Conservation (phyloP, 2,329 filamentous ascomycete species). For the Cadophora sp. region DNA sequence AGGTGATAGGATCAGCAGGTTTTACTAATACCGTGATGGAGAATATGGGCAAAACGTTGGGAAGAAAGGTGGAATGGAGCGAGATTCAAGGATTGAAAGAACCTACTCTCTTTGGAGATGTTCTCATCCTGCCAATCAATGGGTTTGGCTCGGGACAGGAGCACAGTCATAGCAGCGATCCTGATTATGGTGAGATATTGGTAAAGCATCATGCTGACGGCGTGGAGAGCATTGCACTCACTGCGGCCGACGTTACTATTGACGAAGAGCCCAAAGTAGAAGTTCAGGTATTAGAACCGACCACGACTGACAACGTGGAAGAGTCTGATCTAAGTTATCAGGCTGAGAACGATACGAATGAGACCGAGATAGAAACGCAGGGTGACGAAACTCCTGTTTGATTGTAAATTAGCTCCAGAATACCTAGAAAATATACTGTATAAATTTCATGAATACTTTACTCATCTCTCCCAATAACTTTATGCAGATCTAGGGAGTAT, state of each 20-base stretch:
- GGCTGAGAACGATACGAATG: not conserved
- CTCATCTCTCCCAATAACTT: not conserved
- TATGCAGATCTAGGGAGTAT: not conserved
- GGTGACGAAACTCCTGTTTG: not conserved
- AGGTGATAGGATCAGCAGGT: conserved; percentile 4
- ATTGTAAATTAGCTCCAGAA: not conserved
- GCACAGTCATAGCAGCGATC: conserved; percentile 14
- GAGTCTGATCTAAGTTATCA: not conserved
- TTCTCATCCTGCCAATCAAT: conserved; percentile 16
- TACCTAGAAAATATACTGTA: too few relatives aligned
- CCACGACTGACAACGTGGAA: not conserved
- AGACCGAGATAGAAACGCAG: not conserved
- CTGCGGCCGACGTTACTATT: not conserved
- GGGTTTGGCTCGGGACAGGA: conserved; percentile 8
- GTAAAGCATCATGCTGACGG: conserved; percentile 3
- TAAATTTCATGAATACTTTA: not conserved
- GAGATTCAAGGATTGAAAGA: conserved; percentile 17
- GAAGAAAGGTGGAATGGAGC: conserved; percentile 17
- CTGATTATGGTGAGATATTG: not conserved
- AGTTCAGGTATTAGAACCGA: not conserved
- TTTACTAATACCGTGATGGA: conserved; percentile 17
- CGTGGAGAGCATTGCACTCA: not conserved
- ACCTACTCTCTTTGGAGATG: conserved; percentile 16
- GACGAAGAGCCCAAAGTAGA: not conserved
- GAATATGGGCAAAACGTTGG: conserved; percentile 1